phyloP scores from a whole-genome alignment of 1,139 yeast species.

The Sugiyamaella xylanicola region DNA sequence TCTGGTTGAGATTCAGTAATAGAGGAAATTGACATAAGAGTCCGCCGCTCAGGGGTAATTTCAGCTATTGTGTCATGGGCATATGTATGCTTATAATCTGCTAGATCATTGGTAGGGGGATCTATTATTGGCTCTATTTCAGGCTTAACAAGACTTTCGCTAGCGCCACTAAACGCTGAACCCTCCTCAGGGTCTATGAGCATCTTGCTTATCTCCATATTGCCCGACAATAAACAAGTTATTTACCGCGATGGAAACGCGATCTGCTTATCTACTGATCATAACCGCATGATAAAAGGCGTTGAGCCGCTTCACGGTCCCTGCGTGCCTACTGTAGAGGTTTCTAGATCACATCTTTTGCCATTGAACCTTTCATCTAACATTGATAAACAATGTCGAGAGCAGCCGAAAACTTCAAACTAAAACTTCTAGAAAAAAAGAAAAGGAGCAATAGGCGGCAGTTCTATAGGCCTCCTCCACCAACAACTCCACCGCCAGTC shows the following conservation, averaged over 20 bases:
- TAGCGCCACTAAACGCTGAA: not conserved
- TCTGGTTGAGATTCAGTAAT: not conserved
- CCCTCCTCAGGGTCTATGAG: conserved; percentile 11
- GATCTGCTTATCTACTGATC: too few relatives aligned
- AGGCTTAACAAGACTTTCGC: too few relatives aligned
- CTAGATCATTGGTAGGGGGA: too few relatives aligned
- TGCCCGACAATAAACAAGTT: too few relatives aligned
- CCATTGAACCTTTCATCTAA: too few relatives aligned
- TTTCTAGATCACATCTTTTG: not conserved
- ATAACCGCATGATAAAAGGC: not conserved
- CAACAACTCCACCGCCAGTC: conserved; percentile 3
- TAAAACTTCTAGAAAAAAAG: conserved; percentile 3
- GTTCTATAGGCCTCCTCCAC: not conserved
- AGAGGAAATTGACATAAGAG: not conserved
- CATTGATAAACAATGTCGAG: conserved; percentile 11
- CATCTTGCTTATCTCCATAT: conserved; percentile 15
- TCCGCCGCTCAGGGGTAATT: not conserved
- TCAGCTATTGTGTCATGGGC: too few relatives aligned
- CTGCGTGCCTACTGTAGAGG: not conserved
- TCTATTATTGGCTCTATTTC: too few relatives aligned
- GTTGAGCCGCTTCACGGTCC: not conserved
- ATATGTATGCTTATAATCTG: not conserved
- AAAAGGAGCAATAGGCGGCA: too few relatives aligned
- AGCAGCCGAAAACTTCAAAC: conserved; percentile 11
- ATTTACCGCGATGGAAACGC: too few relatives aligned